A percentile compares a stretch with the other conserved stretches of the same genome.
Conservation (phyloP, 495 filamentous ascomycete genomes). For the Cryomyces minteri region DNA sequence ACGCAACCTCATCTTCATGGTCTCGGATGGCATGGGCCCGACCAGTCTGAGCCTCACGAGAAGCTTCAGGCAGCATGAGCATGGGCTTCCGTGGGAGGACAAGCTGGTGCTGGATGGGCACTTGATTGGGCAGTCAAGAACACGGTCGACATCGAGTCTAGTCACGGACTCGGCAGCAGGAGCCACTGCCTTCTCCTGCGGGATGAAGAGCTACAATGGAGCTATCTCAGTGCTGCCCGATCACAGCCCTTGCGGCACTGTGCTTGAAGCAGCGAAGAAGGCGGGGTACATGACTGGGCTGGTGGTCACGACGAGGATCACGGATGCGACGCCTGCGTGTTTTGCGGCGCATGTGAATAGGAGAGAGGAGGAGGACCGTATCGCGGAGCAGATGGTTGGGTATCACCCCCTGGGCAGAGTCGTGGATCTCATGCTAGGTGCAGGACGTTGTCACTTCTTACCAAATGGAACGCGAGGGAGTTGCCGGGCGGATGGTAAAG, state of each 20-base stretch:
- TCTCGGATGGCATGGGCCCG: conserved; percentile 95
- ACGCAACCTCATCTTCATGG: conserved; percentile 93
- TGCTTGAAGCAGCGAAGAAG: conserved; percentile 83
- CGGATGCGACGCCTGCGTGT: conserved; percentile 93
- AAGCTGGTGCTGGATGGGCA: conserved; percentile 66
- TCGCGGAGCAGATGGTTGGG: conserved; percentile 82
- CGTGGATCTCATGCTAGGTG: conserved; percentile 83
- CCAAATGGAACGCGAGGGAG: conserved; percentile 57
- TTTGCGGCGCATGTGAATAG: conserved; percentile 79
- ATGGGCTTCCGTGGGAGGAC: conserved; percentile 47
- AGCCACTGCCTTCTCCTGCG: conserved; percentile 90
- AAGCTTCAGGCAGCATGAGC: conserved; percentile 54
- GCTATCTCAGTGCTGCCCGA: conserved; percentile 82
- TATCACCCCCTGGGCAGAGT: conserved; percentile 67
- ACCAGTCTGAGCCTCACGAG: conserved; percentile 73
- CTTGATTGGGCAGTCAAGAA: conserved; percentile 75
- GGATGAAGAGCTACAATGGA: conserved; percentile 82
- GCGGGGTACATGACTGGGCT: conserved; percentile 84
- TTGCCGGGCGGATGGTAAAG: conserved; percentile 55
- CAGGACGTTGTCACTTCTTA: conserved; percentile 85
- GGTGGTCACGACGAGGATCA: conserved; percentile 89
- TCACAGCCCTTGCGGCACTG: conserved; percentile 74
- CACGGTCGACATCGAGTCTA: conserved; percentile 58
- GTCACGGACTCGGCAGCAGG: conserved; percentile 93
- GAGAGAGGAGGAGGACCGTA: conserved; percentile 66